Conservation (phyloP, 106 monocot genomes). For the Platanthera zijinensis region DNA sequence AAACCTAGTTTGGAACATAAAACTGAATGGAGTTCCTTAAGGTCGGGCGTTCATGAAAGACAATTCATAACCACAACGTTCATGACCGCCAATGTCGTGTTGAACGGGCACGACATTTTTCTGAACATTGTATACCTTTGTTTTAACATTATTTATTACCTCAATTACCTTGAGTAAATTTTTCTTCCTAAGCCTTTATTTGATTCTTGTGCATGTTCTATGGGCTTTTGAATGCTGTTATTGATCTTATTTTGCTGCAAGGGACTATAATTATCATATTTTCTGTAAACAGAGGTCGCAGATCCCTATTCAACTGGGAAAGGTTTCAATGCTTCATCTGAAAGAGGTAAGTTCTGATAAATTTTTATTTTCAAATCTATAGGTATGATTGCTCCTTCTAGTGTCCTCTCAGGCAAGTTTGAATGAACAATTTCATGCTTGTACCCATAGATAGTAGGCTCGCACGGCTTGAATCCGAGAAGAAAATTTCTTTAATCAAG, state of each 20-base stretch:
- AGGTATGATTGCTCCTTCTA: not conserved
- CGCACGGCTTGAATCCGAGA: slow-evolving; percentile 32
- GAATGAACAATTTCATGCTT: not conserved
- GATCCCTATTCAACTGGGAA: slow-evolving; percentile 20
- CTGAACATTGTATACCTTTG: no score
- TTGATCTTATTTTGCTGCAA: not conserved
- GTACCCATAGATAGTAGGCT: slow-evolving; percentile 25
- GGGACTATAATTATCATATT: slow-evolving; percentile 1
- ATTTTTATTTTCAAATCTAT: not conserved
- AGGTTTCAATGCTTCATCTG: slow-evolving; percentile 12
- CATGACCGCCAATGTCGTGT: no score
- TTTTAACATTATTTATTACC: no score
- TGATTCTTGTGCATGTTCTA: not conserved
- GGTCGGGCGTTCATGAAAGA: no score
- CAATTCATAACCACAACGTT: no score
- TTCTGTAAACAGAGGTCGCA: slow-evolving; percentile 27
- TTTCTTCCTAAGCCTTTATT: not conserved
- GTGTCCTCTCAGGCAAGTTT: not conserved
- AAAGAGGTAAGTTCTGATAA: slow-evolving; percentile 25
- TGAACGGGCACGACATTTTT: no score
- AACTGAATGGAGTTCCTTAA: no score
- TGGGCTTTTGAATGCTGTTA: not conserved
- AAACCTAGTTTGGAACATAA: no score
- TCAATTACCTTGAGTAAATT: no score
- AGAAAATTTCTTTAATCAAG: slow-evolving; percentile 37